Conservation (phyloP, 2,329 filamentous ascomycete species). For the Epichloe baconii region DNA sequence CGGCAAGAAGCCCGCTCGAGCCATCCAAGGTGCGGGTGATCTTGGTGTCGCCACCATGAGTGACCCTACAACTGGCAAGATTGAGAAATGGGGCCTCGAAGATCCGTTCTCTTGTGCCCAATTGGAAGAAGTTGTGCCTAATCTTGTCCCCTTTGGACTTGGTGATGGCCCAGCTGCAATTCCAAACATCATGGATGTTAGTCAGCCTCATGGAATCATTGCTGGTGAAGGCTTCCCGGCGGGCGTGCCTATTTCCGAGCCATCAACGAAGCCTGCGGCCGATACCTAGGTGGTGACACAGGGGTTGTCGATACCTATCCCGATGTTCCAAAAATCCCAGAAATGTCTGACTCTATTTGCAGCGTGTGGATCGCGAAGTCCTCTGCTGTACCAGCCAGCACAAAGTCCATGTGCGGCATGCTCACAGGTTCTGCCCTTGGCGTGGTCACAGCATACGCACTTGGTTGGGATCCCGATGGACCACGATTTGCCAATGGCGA, state of each 20-base stretch:
- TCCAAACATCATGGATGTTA: slow-evolving; percentile 84
- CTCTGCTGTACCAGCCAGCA: slow-evolving; percentile 53
- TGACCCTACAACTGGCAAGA: slow-evolving; percentile 62
- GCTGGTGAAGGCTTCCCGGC: slow-evolving; percentile 74
- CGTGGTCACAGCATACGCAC: slow-evolving; percentile 67
- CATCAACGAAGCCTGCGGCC: slow-evolving; percentile 60
- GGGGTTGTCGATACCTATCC: slow-evolving; percentile 48
- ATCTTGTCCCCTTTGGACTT: slow-evolving; percentile 62
- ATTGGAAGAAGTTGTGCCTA: slow-evolving; percentile 63
- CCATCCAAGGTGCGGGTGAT: slow-evolving; percentile 74
- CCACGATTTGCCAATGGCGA: slow-evolving; percentile 58
- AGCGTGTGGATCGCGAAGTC: slow-evolving; percentile 88
- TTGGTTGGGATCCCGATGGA: slow-evolving; percentile 47
- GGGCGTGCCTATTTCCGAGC: slow-evolving; percentile 70
- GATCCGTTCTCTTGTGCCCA: slow-evolving; percentile 65
- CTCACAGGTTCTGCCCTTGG: slow-evolving; percentile 74
- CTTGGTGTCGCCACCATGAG: slow-evolving; percentile 67
- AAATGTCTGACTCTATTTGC: slow-evolving; percentile 57
- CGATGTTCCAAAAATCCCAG: slow-evolving; percentile 66
- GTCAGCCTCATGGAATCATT: slow-evolving; percentile 69
- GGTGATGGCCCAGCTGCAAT: slow-evolving; percentile 66
- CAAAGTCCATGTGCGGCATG: slow-evolving; percentile 68
- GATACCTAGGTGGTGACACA: slow-evolving; percentile 53
- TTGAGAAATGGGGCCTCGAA: slow-evolving; percentile 70
- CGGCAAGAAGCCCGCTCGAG: slow-evolving; percentile 61